Conservation (phyloP, 257 asterid species). For the Apocynum venetum region DNA sequence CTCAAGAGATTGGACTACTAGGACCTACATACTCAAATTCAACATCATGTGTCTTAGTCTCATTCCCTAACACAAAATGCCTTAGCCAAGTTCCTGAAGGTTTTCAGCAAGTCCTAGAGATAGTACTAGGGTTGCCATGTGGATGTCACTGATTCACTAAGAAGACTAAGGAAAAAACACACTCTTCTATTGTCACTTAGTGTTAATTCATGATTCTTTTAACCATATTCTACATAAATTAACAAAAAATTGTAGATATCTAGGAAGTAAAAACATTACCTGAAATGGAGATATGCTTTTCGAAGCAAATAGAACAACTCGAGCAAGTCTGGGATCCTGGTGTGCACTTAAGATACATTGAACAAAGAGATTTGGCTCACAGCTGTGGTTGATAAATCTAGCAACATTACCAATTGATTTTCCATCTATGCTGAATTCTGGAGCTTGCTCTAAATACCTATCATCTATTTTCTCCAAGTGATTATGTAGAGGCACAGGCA, state of each 20-base stretch:
- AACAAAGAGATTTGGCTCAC: slow-evolving; percentile 28
- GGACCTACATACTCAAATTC: no score
- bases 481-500: slow-evolving; percentile 8
- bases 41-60: no score
- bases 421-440: slow-evolving; percentile 28
- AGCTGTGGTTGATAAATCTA: slow-evolving; percentile 27
- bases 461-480: slow-evolving; percentile 18
- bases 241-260: background rate
- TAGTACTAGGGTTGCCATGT: no score
- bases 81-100: no score
- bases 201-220: background rate
- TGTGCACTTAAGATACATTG: slow-evolving; percentile 24
- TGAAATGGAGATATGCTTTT: slow-evolving; percentile 16
- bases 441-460: slow-evolving; percentile 8
- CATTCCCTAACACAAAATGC: no score
- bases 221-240: background rate
- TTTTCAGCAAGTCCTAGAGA: no score
- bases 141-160: no score
- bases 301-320: slow-evolving; percentile 24
- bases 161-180: no score
- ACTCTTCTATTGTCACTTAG: background rate
- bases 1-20: no score
- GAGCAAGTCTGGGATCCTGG: slow-evolving; percentile 22
- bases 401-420: slow-evolving; percentile 19
- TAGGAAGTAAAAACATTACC: background rate